Conservation (phyloP, 2,329 filamentous ascomycete species). For the Pochonia chlamydosporia region DNA sequence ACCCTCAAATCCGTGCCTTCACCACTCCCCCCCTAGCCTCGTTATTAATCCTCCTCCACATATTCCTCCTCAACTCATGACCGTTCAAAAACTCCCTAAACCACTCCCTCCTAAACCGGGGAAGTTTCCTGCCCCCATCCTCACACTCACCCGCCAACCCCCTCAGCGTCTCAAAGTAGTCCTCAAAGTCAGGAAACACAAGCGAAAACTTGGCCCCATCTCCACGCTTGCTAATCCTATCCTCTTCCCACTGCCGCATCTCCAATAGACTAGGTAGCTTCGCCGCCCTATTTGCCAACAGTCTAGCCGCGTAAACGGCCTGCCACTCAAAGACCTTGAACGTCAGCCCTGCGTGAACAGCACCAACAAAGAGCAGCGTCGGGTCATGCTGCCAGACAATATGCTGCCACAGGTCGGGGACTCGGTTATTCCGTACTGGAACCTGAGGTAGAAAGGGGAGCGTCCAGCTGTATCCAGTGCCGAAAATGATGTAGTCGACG, state of each 20-base stretch:
- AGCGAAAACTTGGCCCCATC: constrained; percentile 52
- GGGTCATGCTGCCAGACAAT: constrained; percentile 50
- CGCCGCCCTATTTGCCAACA: constrained; percentile 47
- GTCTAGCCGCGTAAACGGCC: constrained; percentile 53
- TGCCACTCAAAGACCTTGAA: constrained; percentile 69
- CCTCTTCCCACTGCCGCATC: constrained; percentile 51
- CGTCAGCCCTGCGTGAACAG: constrained; percentile 51
- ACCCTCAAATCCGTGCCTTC: too few species aligned
- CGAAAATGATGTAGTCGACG: constrained; percentile 60
- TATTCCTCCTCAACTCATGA: constrained; percentile 48
- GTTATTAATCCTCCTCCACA: constrained; percentile 51
- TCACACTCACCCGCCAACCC: constrained; percentile 40
- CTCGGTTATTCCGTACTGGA: constrained; percentile 45
- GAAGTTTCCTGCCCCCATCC: constrained; percentile 38
- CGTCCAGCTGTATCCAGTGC: constrained; percentile 61
- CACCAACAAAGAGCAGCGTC: constrained; percentile 52
- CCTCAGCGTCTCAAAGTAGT: constrained; percentile 56
- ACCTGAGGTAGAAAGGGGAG: constrained; percentile 54
- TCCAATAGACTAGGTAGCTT: constrained; percentile 41
- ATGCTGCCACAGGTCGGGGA: constrained; percentile 52
- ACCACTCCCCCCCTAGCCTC: too few species aligned
- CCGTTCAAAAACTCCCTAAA: constrained; percentile 45
- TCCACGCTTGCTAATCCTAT: constrained; percentile 46
- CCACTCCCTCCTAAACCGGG: constrained; percentile 41
- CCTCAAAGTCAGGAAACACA: constrained; percentile 56